Conservation (phyloP, 2,329 filamentous ascomycete genomes). For the Xylariaceae sp. region DNA sequence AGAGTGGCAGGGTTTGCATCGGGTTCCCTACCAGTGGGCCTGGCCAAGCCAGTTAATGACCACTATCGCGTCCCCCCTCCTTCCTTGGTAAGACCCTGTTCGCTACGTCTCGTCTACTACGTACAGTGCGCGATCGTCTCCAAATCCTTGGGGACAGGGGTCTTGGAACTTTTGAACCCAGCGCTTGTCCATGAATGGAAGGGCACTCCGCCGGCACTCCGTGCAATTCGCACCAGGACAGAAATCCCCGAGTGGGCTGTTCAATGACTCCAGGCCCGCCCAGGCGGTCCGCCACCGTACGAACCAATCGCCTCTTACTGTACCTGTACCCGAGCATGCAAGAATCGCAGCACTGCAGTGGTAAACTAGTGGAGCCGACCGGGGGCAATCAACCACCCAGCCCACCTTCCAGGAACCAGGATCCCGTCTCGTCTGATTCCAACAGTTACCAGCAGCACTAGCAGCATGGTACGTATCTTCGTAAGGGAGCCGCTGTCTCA, state of each 20-base stretch:
- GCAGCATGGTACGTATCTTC: no score
- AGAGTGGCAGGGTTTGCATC: constrained; percentile 26
- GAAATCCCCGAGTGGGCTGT: constrained; percentile 24
- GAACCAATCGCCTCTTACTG: constrained; percentile 1
- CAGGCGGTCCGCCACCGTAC: constrained; percentile 25
- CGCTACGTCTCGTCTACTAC: not conserved
- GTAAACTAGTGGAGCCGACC: constrained; percentile 18
- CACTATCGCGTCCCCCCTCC: not conserved
- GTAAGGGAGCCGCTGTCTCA: no score
- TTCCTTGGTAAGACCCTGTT: not conserved
- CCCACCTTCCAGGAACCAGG: constrained; percentile 18
- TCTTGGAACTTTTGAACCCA: constrained; percentile 23
- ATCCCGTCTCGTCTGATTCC: constrained; percentile 16
- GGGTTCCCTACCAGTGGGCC: constrained; percentile 29
- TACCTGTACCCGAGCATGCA: not conserved
- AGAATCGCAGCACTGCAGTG: constrained; percentile 7
- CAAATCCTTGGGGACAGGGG: constrained; percentile 7
- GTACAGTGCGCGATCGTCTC: constrained; percentile 12
- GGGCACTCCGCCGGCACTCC: constrained; percentile 18
- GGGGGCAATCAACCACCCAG: constrained; percentile 17
- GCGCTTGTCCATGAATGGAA: constrained; percentile 25
- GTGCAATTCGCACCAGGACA: constrained; percentile 18
- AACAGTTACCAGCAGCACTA: not conserved
- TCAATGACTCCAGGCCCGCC: constrained; percentile 18
- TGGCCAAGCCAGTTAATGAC: constrained; percentile 14